These are phyloP conservation scores for Fraxinus dipetala DNA, from an alignment of 305 asterid genomes.

Conservation along the genomic window DNA sequence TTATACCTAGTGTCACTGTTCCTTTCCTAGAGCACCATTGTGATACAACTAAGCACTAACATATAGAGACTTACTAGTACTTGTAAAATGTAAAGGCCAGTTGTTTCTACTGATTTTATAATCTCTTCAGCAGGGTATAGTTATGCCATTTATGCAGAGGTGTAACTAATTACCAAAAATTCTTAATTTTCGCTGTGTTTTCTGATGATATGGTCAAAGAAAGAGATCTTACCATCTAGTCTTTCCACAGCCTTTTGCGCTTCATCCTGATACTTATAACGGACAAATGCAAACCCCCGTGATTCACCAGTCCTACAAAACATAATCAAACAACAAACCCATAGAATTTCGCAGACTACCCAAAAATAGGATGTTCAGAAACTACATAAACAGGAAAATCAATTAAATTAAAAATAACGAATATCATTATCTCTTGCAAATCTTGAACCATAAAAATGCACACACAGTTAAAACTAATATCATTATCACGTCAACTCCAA, in stretches of 20 bases:
- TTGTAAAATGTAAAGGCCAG: background rate
- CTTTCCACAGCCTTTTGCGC: constrained; percentile 37
- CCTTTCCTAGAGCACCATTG: background rate
- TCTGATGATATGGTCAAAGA: background rate
- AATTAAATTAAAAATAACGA: background rate
- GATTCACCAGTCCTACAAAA: constrained; percentile 35
- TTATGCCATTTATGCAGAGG: background rate
- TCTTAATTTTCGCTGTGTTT: background rate
- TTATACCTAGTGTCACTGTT: background rate
- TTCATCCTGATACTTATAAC: constrained; percentile 32
- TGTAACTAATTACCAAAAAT: background rate
- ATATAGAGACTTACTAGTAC: background rate
- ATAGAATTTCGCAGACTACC: background rate
- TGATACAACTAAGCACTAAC: background rate
- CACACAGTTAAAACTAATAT: background rate
- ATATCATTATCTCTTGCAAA: background rate
- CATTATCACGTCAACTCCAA: background rate
- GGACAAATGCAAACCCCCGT: constrained; percentile 40
- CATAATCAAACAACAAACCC: background rate
- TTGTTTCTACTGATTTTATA: background rate
- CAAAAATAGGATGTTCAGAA: background rate
- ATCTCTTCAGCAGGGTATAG: background rate
- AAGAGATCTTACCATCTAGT: constrained; percentile 29
- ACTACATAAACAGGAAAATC: background rate
- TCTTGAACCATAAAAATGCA: background rate